These are phyloP conservation scores for Neophaeococcomyces mojaviensis DNA, from an alignment of 2,329 filamentous ascomycete species.

Conservation along the genomic window DNA sequence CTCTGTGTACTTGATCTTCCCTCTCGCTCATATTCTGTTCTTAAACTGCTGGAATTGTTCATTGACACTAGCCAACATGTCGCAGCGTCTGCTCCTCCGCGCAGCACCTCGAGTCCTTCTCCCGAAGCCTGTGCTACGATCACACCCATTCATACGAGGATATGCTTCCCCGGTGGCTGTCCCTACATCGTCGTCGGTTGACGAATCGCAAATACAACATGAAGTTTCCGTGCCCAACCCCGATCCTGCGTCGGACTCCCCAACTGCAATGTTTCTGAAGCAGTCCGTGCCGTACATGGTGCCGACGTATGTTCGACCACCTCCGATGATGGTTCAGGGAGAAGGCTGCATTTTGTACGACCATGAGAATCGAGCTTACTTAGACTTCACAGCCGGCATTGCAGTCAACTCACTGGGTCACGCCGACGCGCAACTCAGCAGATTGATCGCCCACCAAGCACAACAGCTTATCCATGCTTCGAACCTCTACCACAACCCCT, in stretches of 20 bases:
- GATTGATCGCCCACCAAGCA: constrained; percentile 70
- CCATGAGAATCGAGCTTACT: constrained; percentile 76
- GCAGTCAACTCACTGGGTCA: constrained; percentile 91
- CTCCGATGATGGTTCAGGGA: constrained; percentile 82
- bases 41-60: too few species aligned
- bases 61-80: neutral
- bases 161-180: constrained; percentile 21
- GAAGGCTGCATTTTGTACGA: constrained; percentile 86
- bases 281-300: constrained; percentile 85
- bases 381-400: constrained; percentile 94
- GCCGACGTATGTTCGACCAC: constrained; percentile 83
- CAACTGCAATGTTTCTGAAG: constrained; percentile 65
- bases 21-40: too few species aligned
- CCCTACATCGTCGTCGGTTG: constrained; percentile 19
- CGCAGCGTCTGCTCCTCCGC: constrained; percentile 2
- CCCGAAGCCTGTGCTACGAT: constrained; percentile 3
- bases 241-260: constrained; percentile 66
- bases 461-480: constrained; percentile 81
- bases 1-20: too few species aligned
- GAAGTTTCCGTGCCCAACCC: constrained; percentile 54
- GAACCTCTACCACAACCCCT: constrained; percentile 95
- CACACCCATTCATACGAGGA: constrained; percentile 11
- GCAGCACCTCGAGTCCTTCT: constrained; percentile 5
- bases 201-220: constrained; percentile 30
- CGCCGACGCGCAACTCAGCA: constrained; percentile 69